Conservation (phyloP, 2,329 filamentous ascomycete species). For the Chaetomium sp. region DNA sequence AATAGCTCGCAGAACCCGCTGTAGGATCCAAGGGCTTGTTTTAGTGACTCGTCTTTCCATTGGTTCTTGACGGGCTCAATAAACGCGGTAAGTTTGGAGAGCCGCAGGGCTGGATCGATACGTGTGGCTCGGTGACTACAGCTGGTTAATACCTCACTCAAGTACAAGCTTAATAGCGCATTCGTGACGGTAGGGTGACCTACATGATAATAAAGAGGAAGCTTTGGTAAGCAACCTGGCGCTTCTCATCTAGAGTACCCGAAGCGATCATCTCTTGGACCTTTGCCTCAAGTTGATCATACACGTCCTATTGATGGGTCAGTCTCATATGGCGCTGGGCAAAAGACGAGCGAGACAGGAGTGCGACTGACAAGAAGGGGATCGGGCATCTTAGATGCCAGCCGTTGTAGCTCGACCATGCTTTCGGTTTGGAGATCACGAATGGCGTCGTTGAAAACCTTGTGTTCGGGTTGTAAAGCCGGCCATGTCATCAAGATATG, state of each 20-base stretch:
- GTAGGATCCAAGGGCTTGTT: slow-evolving; percentile 65
- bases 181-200: slow-evolving; percentile 21
- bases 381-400: slow-evolving; percentile 87
- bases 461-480: slow-evolving; percentile 62
- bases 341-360: background rate
- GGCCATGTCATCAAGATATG: slow-evolving; percentile 82
- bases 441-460: slow-evolving; percentile 77
- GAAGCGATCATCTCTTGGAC: slow-evolving; percentile 73
- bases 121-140: slow-evolving; percentile 69
- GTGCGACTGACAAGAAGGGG: slow-evolving; percentile 61
- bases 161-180: background rate
- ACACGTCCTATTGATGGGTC: slow-evolving; percentile 55
- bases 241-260: slow-evolving; percentile 69
- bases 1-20: slow-evolving; percentile 72
- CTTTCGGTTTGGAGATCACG: slow-evolving; percentile 82
- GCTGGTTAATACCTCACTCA: background rate
- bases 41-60: slow-evolving; percentile 69
- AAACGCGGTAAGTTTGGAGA: slow-evolving; percentile 68
- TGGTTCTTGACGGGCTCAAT: slow-evolving; percentile 73
- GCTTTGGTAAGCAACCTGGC: slow-evolving; percentile 78
- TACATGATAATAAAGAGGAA: slow-evolving; percentile 91
- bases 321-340: slow-evolving; percentile 7
- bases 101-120: slow-evolving; percentile 63
- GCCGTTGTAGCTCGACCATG: slow-evolving; percentile 78
- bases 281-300: slow-evolving; percentile 77